Percentiles rank a stretch among this genome's conserved stretches.
phyloP scores from a whole-genome alignment of 2,329 filamentous ascomycete species.

The Ophiostoma populinum region DNA sequence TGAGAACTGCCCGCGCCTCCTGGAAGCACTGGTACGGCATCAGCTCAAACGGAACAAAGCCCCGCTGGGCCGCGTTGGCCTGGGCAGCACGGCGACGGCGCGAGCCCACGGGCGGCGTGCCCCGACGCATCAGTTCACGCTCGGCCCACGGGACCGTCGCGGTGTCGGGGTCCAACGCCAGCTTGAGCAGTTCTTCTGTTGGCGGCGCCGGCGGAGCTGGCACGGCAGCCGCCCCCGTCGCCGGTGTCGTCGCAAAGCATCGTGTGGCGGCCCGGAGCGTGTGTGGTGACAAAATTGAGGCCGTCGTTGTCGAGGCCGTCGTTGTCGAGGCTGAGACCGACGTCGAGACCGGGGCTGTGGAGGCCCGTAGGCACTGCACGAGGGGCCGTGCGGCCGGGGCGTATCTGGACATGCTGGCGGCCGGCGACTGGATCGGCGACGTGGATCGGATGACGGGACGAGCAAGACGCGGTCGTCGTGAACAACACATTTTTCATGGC shows the following conservation, averaged over 20 bases:
- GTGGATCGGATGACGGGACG: too few species aligned
- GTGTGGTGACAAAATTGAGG: too few species aligned
- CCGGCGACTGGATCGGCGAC: too few species aligned
- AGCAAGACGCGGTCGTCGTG: too few species aligned
- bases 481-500: constrained; percentile 7
- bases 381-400: constrained; percentile 11
- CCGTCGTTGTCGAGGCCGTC: too few species aligned
- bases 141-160: constrained; percentile 48
- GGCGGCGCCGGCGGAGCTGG: constrained; percentile 3
- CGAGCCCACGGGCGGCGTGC: constrained; percentile 62
- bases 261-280: not conserved
- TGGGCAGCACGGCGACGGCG: constrained; percentile 56
- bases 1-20: constrained; percentile 72
- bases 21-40: constrained; percentile 97
- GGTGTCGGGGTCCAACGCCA: constrained; percentile 47
- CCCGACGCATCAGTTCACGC: constrained; percentile 47
- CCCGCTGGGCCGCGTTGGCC: constrained; percentile 17
- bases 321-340: constrained; percentile 2
- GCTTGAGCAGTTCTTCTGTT: constrained; percentile 13
- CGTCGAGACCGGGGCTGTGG: not conserved
- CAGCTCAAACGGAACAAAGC: constrained; percentile 73
- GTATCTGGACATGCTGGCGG: constrained; percentile 10
- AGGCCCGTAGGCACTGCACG: constrained; percentile 9
- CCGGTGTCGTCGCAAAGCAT: constrained; percentile 14
- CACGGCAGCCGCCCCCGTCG: too few species aligned